Evolutionary conservation across 148 eudicot species (phyloP), one percentile per base, ranked within the genome.

Genomic region (Rhododendron henanense): DNA sequence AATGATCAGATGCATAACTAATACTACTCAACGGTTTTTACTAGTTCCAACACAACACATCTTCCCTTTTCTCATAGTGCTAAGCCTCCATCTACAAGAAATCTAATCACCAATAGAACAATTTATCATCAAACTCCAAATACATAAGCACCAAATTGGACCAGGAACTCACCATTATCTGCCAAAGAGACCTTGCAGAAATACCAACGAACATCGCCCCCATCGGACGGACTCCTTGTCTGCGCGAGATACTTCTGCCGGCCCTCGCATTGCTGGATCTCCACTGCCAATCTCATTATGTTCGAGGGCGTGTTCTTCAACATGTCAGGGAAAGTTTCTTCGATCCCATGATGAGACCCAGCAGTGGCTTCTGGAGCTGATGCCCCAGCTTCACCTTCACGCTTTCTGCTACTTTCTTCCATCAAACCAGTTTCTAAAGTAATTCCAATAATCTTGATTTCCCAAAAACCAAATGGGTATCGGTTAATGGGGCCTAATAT

Each of bases 141-240:
- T 6, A 33, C 41, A 28, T 21, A 47, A 80, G 45, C 65, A 82
- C 4, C 84, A 41, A 82, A 61, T 18, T 82, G 35, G 65, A 19
- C 79, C 53, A 57, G 14, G 5, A 21, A 90, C 94, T 87, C 28
- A 97, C 99, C 96, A 89, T 94, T 88, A 25, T 88, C 84, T 5
- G 90, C 92, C 88, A 97, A 91, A 86, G 98, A 95, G 33, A 93
- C 93, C 90, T 97, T 97, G 89, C 99, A 94, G 81, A 97, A 97
- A 87, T 95, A 97, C 99, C 99, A 97, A 37, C 98, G 86, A 85
- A 97, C 96, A 90, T 97, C 99, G 31, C 96, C 94, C 3, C 98
- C 98, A 89, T 97, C 99, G 11, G 95, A 95, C 2, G 98, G 93
- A 84, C 99, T 97, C n/a, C 84, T 87, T 10, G 99, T 97, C 57